A percentile compares a stretch with the other conserved stretches of the same genome.
These are phyloP conservation scores for Metschnikowia borealis DNA, from an alignment of 805 yeast genomes.

Conservation along the genomic window DNA sequence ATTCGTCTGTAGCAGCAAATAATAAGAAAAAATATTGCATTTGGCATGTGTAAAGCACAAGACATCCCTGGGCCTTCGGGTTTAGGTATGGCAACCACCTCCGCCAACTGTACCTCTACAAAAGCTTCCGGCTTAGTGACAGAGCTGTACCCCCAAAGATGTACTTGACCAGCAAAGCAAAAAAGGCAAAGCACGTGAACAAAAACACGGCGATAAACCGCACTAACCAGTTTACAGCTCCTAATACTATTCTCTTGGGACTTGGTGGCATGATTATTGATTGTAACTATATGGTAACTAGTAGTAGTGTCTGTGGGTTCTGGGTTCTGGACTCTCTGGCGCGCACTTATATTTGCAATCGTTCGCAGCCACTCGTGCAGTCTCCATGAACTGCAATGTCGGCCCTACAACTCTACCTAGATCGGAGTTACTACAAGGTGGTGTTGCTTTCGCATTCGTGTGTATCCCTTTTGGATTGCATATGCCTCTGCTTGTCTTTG, in stretches of 20 bases:
- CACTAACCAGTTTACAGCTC: background rate
- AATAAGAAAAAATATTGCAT: too few species aligned
- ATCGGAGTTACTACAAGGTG: conserved; percentile 6
- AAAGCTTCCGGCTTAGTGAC: background rate
- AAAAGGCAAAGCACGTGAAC: background rate
- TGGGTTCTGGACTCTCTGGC: background rate
- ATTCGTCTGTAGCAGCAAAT: too few species aligned
- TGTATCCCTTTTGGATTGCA: conserved; percentile 4
- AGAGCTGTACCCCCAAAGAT: background rate
- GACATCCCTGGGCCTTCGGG: too few species aligned
- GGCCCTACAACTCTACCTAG: conserved; percentile 5
- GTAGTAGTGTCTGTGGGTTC: too few species aligned
- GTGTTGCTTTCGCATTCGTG: conserved; percentile 7
- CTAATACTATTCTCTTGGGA: background rate
- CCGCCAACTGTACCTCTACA: background rate
- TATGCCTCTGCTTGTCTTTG: conserved; percentile 7
- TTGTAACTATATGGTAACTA: too few species aligned
- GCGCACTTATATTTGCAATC: conserved; percentile 2
- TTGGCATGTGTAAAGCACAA: too few species aligned
- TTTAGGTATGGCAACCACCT: too few species aligned
- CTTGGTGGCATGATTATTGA: too few species aligned
- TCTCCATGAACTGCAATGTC: conserved; percentile 2
- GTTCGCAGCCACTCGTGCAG: conserved; percentile 1
- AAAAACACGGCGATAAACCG: background rate
- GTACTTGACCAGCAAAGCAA: background rate